Base-by-base conservation (phyloP, 176 grass and related monocot species). In the Bolboschoenus planiculmis region DNA sequence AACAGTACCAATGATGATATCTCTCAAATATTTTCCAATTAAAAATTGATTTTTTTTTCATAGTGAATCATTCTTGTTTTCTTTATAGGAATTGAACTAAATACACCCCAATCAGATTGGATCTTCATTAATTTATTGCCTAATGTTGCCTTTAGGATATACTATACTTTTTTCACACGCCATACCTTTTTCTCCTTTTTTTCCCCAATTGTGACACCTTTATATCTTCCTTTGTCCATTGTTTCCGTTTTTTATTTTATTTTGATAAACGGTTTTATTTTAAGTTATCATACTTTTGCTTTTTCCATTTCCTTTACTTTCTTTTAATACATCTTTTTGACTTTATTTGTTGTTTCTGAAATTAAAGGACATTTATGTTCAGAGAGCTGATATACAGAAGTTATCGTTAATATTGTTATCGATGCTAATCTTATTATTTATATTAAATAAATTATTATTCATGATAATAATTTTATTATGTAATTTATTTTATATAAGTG, bases 131-230 rank as follows among this genome's bases (percentile, higher is more conserved):
- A n/a, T 76, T 76, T 76, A 76, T 76, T 30, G 72, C 42, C 5
- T 75, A 75, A 75, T 50, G 43, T 51, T 47, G 71, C 13, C 44
- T 76, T 76, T 51, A 18, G 72, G 24, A 51, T 31, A 51, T 50
- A 76, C 72, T 51, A 76, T 76, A 76, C 72, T 76, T 33, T 76
- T 76, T 48, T 76, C 23, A 76, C 72, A 31, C 72, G 14, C 14
- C 51, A 51, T 33, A 51, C 72, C 72, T 51, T 76, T 76, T 74
- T 30, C 24, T 53, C 48, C 10, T 53, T 53, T 53, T 53, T 76
- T 76, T 72, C 36, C 37, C 26, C 24, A 15, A 30, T 1, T 27
- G 70, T 7, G 10, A 72, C 2, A 50, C 72, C 43, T 76, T 76
- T 76, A 76, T 76, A 76, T 76, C 43, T 30, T 76, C 26, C 44